A percentile compares a stretch with the other conserved stretches of the same genome.
These are phyloP conservation scores for Melocanna baccifera DNA, from an alignment of 176 grass and related monocot genomes.

Conservation along the genomic window DNA sequence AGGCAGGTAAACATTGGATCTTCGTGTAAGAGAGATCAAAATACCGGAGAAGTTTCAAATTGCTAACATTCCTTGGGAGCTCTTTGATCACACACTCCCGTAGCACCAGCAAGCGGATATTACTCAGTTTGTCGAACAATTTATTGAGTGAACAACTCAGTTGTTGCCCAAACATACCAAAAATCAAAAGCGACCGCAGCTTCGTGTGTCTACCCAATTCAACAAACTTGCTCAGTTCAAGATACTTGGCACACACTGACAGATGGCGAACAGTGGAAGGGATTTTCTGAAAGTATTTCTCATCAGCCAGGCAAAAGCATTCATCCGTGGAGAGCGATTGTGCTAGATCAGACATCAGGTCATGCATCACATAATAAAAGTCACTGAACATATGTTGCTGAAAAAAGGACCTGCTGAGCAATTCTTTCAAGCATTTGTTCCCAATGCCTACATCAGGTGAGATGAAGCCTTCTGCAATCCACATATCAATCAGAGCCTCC, in stretches of 20 bases:
- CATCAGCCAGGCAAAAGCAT: not conserved
- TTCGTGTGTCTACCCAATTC: not conserved
- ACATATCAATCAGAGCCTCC: not conserved
- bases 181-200: slow-evolving; percentile 9
- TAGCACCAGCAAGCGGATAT: slow-evolving; percentile 19
- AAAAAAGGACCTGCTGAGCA: slow-evolving; percentile 17
- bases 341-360: slow-evolving; percentile 27
- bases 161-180: not conserved
- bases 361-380: slow-evolving; percentile 7
- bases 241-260: slow-evolving; percentile 13
- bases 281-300: not conserved
- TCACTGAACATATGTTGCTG: not conserved
- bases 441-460: not conserved
- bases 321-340: slow-evolving; percentile 9
- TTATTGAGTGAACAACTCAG: not conserved
- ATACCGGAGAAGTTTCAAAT: slow-evolving; percentile 8
- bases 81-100: not conserved
- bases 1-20: not conserved
- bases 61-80: slow-evolving; percentile 15
- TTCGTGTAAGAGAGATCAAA: slow-evolving; percentile 12
- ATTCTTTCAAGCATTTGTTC: not conserved
- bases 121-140: slow-evolving; percentile 3
- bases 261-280: not conserved
- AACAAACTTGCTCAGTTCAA: slow-evolving; percentile 12
- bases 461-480: slow-evolving; percentile 29